These are phyloP conservation scores for Blastobotrys petasosporus DNA, from an alignment of 1,139 yeast genomes.

Conservation along the genomic window DNA sequence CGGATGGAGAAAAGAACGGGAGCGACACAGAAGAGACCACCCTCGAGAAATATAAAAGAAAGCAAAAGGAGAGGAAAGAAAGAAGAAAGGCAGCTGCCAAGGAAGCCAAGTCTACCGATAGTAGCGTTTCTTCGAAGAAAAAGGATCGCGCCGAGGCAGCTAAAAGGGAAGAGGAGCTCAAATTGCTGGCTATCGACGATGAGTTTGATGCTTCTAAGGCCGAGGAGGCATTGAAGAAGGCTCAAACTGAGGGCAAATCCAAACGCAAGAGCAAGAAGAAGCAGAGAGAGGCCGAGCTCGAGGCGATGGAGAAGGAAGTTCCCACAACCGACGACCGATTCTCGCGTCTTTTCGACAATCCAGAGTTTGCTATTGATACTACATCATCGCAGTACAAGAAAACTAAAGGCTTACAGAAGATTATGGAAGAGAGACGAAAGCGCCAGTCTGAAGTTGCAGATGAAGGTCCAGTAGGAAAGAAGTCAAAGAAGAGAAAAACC, in stretches of 20 bases:
- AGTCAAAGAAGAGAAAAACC: conserved; percentile 13
- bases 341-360: conserved; percentile 77
- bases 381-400: conserved; percentile 82
- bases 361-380: conserved; percentile 81
- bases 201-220: conserved; percentile 22
- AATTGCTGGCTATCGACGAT: conserved; percentile 68
- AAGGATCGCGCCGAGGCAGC: conserved; percentile 34
- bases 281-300: conserved; percentile 59
- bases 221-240: conserved; percentile 1
- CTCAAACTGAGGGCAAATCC: conserved; percentile 41
- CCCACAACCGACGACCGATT: conserved; percentile 84
- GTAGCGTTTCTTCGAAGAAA: conserved; percentile 14
- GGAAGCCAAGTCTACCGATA: conserved; percentile 22
- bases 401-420: conserved; percentile 79
- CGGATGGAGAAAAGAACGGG: conserved; percentile 27
- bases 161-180: conserved; percentile 60
- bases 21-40: conserved; percentile 62
- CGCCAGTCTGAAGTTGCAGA: conserved; percentile 32
- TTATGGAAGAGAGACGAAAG: conserved; percentile 67
- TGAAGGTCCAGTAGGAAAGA: conserved; percentile 9
- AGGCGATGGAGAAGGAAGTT: conserved; percentile 45
- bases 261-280: conserved; percentile 59
- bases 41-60: conserved; percentile 74
- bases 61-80: conserved; percentile 88
- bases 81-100: conserved; percentile 67